Percentiles rank a stretch among this genome's conserved stretches.
Conservation (phyloP, 495 filamentous ascomycete species). For the Talaromyces stipitatus region DNA sequence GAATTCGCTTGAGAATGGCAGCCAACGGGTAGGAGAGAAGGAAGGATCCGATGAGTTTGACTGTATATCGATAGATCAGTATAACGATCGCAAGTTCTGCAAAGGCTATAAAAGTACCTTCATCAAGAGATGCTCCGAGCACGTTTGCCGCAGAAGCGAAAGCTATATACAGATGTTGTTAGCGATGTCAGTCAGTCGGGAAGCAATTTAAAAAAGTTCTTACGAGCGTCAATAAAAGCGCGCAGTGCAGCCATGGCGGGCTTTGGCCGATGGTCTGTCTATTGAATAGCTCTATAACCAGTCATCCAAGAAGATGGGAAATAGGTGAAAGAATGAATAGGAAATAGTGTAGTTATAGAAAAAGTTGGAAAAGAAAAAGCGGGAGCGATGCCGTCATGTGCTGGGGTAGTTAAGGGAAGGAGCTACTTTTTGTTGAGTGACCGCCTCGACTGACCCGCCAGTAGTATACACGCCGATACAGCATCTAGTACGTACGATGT, state of each 20-base stretch:
- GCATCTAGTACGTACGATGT: background rate
- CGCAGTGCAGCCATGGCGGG: slow-evolving; percentile 35
- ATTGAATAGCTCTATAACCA: background rate
- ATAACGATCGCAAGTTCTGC: slow-evolving; percentile 1
- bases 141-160: slow-evolving; percentile 57
- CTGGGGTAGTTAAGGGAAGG: background rate
- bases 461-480: slow-evolving; percentile 10
- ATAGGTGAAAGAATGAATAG: slow-evolving; percentile 4
- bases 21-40: slow-evolving; percentile 90
- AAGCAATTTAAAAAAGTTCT: slow-evolving; percentile 17
- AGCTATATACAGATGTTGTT: slow-evolving; percentile 44
- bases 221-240: slow-evolving; percentile 78
- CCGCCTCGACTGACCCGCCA: slow-evolving; percentile 7
- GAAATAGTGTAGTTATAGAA: slow-evolving; percentile 9
- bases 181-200: slow-evolving; percentile 3
- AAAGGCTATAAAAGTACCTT: slow-evolving; percentile 49
- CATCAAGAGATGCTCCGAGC: slow-evolving; percentile 76
- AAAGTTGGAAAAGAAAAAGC: slow-evolving; percentile 3
- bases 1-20: slow-evolving; percentile 81
- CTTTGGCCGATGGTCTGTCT: background rate
- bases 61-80: slow-evolving; percentile 37
- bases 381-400: slow-evolving; percentile 21
- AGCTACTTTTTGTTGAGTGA: slow-evolving; percentile 5
- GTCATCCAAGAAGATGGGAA: slow-evolving; percentile 7
- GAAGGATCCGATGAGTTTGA: slow-evolving; percentile 89